A percentile compares a stretch with the other conserved stretches of the same genome.
phyloP scores from a whole-genome alignment of 1,284 basidiomycete species.

The Macrocystidia cucumis region DNA sequence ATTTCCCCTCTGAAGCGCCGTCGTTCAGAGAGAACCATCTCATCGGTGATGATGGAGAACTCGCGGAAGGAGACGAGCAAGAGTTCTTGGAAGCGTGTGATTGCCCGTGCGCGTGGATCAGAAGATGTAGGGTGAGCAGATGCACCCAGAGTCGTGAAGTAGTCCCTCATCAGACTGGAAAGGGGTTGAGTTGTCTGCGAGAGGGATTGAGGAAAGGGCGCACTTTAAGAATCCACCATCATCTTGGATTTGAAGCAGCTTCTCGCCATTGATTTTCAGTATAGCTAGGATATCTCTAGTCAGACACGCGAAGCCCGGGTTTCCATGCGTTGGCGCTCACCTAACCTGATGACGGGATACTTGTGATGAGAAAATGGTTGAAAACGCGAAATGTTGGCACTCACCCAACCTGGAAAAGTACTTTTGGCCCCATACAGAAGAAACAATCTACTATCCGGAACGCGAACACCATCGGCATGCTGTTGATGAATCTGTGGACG shows the following conservation, averaged over 20 bases:
- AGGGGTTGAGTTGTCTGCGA: slow-evolving; percentile 1
- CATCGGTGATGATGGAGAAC: slow-evolving; percentile 95
- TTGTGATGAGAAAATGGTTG: slow-evolving; percentile 5
- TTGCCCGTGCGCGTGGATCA: slow-evolving; percentile 88
- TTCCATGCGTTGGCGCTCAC: too few relatives aligned
- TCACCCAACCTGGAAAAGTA: slow-evolving; percentile 95
- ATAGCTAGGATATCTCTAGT: slow-evolving; percentile 55
- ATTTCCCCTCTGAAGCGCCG: slow-evolving; percentile 87
- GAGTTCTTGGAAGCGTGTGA: slow-evolving; percentile 97
- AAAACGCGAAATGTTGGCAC: slow-evolving; percentile 19
- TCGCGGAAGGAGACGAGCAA: slow-evolving; percentile 95
- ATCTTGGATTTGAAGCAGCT: slow-evolving; percentile 91
- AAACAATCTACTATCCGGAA: slow-evolving; percentile 99
- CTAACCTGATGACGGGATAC: too few relatives aligned
- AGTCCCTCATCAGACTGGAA: slow-evolving; percentile 82
- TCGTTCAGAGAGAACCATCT: slow-evolving; percentile 87
- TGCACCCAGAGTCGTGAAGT: slow-evolving; percentile 90
- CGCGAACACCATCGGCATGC: slow-evolving; percentile 98
- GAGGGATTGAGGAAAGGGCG: slow-evolving; percentile 3
- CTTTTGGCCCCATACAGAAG: slow-evolving; percentile 98
- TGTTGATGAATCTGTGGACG: slow-evolving; percentile 81
- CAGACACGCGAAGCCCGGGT: too few relatives aligned
- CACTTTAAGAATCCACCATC: slow-evolving; percentile 97
- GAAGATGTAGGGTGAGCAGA: slow-evolving; percentile 89
- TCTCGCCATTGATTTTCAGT: slow-evolving; percentile 96